Conservation (phyloP, 345 rosid genomes). For the sweet orange (Citrus sinensis) region DVS_A1.0 CM039168.1:898501-899000, state of each 20-base stretch:
- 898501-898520: conserved; percentile 37
- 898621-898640: conserved; percentile 97
- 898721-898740: background rate
- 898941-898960: background rate
- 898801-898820: no score
- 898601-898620: conserved; percentile 65
- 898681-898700: conserved; percentile 76
- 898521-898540: conserved; percentile 22
- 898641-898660: conserved; percentile 92
- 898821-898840: no score
- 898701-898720: conserved; percentile 2
- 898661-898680: conserved; percentile 98
- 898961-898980: background rate
- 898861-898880: background rate
- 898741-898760: background rate
- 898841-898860: no score
- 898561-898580: conserved; percentile 33
- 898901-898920: background rate
- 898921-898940: background rate
- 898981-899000: background rate
- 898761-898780: background rate
- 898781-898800: background rate
- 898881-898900: background rate
- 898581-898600: conserved; percentile 28
- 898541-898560: conserved; percentile 30